Evolutionary conservation across 2,329 filamentous ascomycete species (phyloP).

Genomic region (Aureobasidium sp.): DNA sequence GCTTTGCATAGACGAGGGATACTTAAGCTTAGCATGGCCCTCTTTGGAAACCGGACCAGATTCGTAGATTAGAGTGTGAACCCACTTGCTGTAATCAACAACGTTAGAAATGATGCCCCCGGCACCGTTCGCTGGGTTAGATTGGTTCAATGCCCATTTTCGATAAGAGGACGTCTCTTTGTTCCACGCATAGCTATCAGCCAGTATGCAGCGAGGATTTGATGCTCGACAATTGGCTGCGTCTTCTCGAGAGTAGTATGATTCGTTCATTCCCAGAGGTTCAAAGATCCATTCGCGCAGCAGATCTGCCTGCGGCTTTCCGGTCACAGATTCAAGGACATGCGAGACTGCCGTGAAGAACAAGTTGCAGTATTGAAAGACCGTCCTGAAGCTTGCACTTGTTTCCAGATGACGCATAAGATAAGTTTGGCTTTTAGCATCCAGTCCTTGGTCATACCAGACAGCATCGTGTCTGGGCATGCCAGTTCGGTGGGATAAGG

Average conservation of each 20-base stretch:
- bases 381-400: slow-evolving; percentile 30
- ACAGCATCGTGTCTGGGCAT: slow-evolving; percentile 25
- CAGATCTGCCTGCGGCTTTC: slow-evolving; percentile 24
- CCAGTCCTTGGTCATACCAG: slow-evolving; percentile 20
- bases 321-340: slow-evolving; percentile 36
- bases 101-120: slow-evolving; percentile 36
- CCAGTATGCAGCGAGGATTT: slow-evolving; percentile 14
- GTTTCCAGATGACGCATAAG: slow-evolving; percentile 35
- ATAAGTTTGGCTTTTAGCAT: slow-evolving; percentile 30
- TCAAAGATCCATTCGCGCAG: slow-evolving; percentile 29
- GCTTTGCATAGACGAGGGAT: slow-evolving; percentile 1
- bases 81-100: slow-evolving; percentile 45
- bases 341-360: slow-evolving; percentile 44
- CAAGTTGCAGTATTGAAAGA: slow-evolving; percentile 44
- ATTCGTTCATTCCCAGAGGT: slow-evolving; percentile 33
- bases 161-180: slow-evolving; percentile 12
- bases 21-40: slow-evolving; percentile 7
- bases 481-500: slow-evolving; percentile 29
- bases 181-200: slow-evolving; percentile 19
- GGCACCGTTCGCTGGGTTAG: slow-evolving; percentile 17
- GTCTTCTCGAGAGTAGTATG: slow-evolving; percentile 29
- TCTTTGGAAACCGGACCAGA: slow-evolving; percentile 15
- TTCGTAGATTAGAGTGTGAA: slow-evolving; percentile 38
- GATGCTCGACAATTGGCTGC: slow-evolving; percentile 20
- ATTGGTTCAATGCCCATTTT: slow-evolving; percentile 9